A percentile compares a stretch with the other conserved stretches of the same genome.
phyloP scores from a whole-genome alignment of 345 rosid genomes.

The Erodium maritimum region DNA sequence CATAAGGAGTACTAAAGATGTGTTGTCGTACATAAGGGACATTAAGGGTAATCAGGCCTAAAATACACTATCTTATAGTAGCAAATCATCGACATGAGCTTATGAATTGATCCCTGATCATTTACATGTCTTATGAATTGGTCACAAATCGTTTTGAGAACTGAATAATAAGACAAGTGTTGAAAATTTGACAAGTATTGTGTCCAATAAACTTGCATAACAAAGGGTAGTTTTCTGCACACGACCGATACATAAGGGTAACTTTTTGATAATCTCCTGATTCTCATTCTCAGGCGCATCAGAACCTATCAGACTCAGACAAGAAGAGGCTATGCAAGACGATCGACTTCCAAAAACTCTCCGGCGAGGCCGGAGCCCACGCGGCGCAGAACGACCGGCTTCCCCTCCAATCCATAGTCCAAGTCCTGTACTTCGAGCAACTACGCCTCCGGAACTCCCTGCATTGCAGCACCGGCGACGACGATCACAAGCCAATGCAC shows the following conservation, averaged over 20 bases:
- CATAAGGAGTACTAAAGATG: too few species aligned
- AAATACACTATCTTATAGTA: too few species aligned
- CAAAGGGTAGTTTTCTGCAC: too few species aligned
- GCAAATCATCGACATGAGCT: too few species aligned
- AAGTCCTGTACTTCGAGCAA: conserved; percentile 94
- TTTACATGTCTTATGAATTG: too few species aligned
- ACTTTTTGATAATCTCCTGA: not conserved
- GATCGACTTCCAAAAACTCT: conserved; percentile 91
- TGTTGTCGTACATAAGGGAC: too few species aligned
- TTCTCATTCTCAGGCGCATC: conserved; percentile 52
- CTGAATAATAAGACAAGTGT: too few species aligned
- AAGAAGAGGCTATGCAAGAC: conserved; percentile 69
- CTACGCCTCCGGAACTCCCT: conserved; percentile 69
- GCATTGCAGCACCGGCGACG: conserved; percentile 53
- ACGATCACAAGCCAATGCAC: conserved; percentile 52
- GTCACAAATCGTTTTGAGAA: too few species aligned
- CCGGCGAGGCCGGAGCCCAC: conserved; percentile 95
- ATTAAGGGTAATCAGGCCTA: too few species aligned
- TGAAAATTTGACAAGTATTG: too few species aligned
- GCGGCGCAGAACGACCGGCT: conserved; percentile 96
- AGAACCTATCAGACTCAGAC: conserved; percentile 59
- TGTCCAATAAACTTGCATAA: too few species aligned
- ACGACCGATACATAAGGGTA: not conserved
- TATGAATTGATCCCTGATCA: too few species aligned
- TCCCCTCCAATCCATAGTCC: conserved; percentile 89